Evolutionary conservation across 2,329 filamentous ascomycete species (phyloP), one percentile per base, ranked within the genome.

Genomic region (Karstenula rhodostoma): DNA sequence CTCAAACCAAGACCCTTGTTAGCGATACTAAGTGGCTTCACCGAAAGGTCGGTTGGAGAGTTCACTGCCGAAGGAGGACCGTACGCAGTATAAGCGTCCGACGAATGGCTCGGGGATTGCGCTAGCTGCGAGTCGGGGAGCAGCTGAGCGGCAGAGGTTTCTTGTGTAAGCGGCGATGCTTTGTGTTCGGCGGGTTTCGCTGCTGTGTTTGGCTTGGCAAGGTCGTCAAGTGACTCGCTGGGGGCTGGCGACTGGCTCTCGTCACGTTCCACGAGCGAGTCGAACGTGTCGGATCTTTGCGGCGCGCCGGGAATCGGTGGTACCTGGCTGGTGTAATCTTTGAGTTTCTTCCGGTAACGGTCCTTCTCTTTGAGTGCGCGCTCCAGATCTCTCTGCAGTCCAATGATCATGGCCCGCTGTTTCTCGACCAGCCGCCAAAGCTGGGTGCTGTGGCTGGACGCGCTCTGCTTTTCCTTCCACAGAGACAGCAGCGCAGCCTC

Each of bases 381-480:
- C 78, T 98, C 94, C 13, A 99, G 82, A 75, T 99, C 95, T 77
- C 95, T 96, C 74, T 98, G 97, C 64, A 99, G 84, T 8, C 94
- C 94, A 22, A 97, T 79, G 57, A 99, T 93, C 89, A 99, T 94
- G 17, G 93, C 89, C 63, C 94, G 86, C 78, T 99, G 95, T 81
- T 99, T 98, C 77, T 98, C 94, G 52, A 99, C 93, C 49, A 99
- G 81, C 53, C 93, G 90, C 95, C 95, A 99, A 71, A 99, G 81
- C 76, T 99, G 94, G 19, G 89, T 84, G 75, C 98, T 98, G 74
- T 98, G 95, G 67, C 92, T 90, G 5, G 92, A 87, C 57, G 93
- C 91, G 51, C 92, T 91, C 64, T 94, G 89, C 77, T 97, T 98
- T 75, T 99, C 95, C 75, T 92, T 96, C 65, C 97, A 81, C 52